A percentile compares a stretch with the other conserved stretches of the same genome.
These are phyloP conservation scores for Fusarium oxysporum DNA, from an alignment of 2,329 filamentous ascomycete species.

Conservation along the genomic window DNA sequence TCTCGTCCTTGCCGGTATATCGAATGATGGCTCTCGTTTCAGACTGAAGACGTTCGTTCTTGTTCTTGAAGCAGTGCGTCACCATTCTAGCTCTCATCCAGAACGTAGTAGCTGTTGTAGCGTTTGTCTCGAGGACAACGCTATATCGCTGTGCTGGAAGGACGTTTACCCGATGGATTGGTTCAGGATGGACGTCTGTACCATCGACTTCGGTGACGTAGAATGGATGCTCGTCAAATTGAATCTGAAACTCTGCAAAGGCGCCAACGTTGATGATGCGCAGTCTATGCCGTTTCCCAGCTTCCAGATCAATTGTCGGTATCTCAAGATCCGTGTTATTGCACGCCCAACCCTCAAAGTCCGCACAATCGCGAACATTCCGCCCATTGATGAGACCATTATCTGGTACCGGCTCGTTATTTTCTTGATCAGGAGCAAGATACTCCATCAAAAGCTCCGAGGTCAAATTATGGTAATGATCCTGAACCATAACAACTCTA, in stretches of 20 bases:
- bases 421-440: constrained; percentile 64
- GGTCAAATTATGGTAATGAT: constrained; percentile 76
- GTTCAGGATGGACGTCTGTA: constrained; percentile 69
- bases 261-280: constrained; percentile 77
- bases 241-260: constrained; percentile 78
- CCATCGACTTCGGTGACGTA: constrained; percentile 77
- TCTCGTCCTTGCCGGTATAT: constrained; percentile 31
- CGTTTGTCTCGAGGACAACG: constrained; percentile 71
- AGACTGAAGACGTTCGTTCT: constrained; percentile 47
- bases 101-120: constrained; percentile 64
- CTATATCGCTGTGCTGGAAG: constrained; percentile 79
- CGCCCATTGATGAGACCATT: constrained; percentile 72
- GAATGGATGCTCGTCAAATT: constrained; percentile 74
- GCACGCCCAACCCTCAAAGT: constrained; percentile 57
- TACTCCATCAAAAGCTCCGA: constrained; percentile 64
- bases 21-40: constrained; percentile 50
- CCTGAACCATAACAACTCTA: constrained; percentile 74
- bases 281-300: constrained; percentile 70
- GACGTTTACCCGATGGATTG: constrained; percentile 71
- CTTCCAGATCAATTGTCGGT: constrained; percentile 60
- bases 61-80: constrained; percentile 52
- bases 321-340: constrained; percentile 53
- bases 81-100: constrained; percentile 70
- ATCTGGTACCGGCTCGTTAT: constrained; percentile 74
- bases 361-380: constrained; percentile 49